Percentiles rank a stretch among this genome's conserved stretches.
phyloP scores from a whole-genome alignment of 2,329 filamentous ascomycete species.

The Cryphonectria naterciae region DNA sequence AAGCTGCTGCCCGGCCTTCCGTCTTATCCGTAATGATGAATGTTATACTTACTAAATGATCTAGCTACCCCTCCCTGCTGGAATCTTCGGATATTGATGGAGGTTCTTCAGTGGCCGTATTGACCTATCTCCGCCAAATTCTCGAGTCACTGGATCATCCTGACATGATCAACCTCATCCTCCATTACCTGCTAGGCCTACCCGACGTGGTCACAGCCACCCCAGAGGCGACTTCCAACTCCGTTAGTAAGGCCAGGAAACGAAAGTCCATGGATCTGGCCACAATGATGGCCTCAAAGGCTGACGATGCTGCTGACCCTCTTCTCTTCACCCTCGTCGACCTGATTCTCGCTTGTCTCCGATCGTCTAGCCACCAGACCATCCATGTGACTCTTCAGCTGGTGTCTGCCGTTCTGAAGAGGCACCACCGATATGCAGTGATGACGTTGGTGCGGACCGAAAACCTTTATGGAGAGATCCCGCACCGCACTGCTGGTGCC shows the following conservation, averaged over 20 bases:
- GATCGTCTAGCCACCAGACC: slow-evolving; percentile 85
- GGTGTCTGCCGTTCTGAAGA: slow-evolving; percentile 80
- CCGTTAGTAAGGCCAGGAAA: slow-evolving; percentile 72
- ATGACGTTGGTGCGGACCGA: slow-evolving; percentile 74
- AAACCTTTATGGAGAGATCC: slow-evolving; percentile 55
- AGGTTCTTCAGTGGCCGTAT: slow-evolving; percentile 91
- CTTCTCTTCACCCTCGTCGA: slow-evolving; percentile 93
- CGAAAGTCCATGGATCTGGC: slow-evolving; percentile 89
- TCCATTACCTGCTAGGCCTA: slow-evolving; percentile 88
- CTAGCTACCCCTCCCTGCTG: slow-evolving; percentile 87
- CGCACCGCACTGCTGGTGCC: slow-evolving; percentile 70
- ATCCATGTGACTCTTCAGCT: slow-evolving; percentile 87
- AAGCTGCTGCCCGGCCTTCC: slow-evolving; percentile 40
- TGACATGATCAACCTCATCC: slow-evolving; percentile 90
- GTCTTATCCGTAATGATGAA: neutral
- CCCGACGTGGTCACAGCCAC: slow-evolving; percentile 57
- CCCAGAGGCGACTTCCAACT: slow-evolving; percentile 48
- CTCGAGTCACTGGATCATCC: slow-evolving; percentile 90
- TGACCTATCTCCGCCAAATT: slow-evolving; percentile 90
- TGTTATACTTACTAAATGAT: slow-evolving; percentile 19
- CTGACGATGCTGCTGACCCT: slow-evolving; percentile 75
- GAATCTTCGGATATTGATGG: slow-evolving; percentile 98
- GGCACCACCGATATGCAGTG: slow-evolving; percentile 86
- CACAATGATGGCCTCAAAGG: slow-evolving; percentile 75
- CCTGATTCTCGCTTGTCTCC: slow-evolving; percentile 81